A percentile compares a stretch with the other conserved stretches of the same genome.
Conservation (phyloP, 2,329 filamentous ascomycete species). For the Microdochium trichocladiopsis region DNA sequence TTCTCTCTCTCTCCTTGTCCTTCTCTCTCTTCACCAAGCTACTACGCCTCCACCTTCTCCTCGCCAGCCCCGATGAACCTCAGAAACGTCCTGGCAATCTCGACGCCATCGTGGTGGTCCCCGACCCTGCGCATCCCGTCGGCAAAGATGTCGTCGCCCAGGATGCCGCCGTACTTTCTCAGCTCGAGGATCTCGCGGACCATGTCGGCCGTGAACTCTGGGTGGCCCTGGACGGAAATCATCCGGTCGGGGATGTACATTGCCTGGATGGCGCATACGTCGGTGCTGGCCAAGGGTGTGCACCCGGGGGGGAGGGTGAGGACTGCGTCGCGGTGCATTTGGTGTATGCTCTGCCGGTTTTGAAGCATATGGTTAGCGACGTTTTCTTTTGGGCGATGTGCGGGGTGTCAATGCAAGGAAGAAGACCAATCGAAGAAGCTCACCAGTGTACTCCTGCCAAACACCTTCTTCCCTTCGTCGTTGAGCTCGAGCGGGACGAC, state of each 20-base stretch:
- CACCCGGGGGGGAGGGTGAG: slow-evolving; percentile 54
- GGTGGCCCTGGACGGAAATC: slow-evolving; percentile 80
- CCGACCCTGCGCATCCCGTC: slow-evolving; percentile 61
- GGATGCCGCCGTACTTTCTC: slow-evolving; percentile 60
- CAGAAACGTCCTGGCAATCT: slow-evolving; percentile 67
- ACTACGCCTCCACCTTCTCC: slow-evolving; percentile 8
- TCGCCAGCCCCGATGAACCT: slow-evolving; percentile 60
- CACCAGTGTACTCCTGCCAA: slow-evolving; percentile 56
- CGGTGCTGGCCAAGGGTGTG: slow-evolving; percentile 56
- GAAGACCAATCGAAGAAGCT: slow-evolving; percentile 6
- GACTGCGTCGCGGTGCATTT: slow-evolving; percentile 82
- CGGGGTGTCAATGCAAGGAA: background rate
- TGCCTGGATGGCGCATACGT: slow-evolving; percentile 67
- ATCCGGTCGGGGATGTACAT: slow-evolving; percentile 63
- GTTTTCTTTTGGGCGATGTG: too few species aligned
- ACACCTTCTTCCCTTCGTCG: slow-evolving; percentile 62
- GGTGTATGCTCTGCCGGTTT: slow-evolving; percentile 55
- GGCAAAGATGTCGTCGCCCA: slow-evolving; percentile 60
- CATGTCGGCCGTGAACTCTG: slow-evolving; percentile 71
- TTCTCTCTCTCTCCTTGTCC: too few species aligned
- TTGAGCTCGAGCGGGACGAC: slow-evolving; percentile 65
- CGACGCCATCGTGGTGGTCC: slow-evolving; percentile 71
- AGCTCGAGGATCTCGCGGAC: slow-evolving; percentile 59
- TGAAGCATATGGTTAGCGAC: background rate
- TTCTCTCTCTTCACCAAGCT: background rate